Conservation (phyloP, 345 rosid genomes). For the Populus nigra region DNA sequence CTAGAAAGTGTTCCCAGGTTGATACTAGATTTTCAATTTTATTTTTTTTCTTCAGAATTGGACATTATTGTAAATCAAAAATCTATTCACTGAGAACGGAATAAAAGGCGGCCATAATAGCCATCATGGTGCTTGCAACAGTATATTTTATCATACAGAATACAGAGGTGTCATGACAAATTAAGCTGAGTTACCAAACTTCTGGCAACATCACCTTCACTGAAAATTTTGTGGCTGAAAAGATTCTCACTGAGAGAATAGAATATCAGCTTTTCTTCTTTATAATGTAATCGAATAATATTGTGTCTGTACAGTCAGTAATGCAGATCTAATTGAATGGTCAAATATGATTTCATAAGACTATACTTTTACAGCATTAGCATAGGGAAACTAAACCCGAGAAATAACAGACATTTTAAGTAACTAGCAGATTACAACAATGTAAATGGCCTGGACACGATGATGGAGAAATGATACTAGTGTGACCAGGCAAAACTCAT, state of each 20-base stretch:
- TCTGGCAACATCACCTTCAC: too few species aligned
- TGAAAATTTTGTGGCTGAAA: too few species aligned
- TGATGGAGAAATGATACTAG: neutral
- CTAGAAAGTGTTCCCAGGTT: too few species aligned
- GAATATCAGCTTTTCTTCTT: neutral
- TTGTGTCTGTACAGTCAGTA: constrained; percentile 2
- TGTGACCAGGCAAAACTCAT: constrained; percentile 5
- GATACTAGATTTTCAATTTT: too few species aligned
- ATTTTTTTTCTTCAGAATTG: too few species aligned
- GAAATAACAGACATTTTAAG: neutral
- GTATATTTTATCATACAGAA: too few species aligned
- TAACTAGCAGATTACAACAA: constrained; percentile 14
- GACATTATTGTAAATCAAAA: too few species aligned
- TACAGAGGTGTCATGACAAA: too few species aligned
- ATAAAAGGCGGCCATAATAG: too few species aligned
- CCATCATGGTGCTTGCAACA: too few species aligned
- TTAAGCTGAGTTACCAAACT: too few species aligned
- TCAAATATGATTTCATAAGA: neutral
- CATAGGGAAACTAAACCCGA: constrained; percentile 2
- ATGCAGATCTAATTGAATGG: constrained; percentile 1
- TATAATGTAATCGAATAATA: neutral
- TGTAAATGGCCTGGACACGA: constrained; percentile 11
- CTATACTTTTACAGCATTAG: neutral
- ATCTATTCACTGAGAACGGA: too few species aligned
- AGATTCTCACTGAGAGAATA: neutral